These are phyloP conservation scores for Penicillium sp. DNA, from an alignment of 2,329 filamentous ascomycete genomes.

Conservation along the genomic window DNA sequence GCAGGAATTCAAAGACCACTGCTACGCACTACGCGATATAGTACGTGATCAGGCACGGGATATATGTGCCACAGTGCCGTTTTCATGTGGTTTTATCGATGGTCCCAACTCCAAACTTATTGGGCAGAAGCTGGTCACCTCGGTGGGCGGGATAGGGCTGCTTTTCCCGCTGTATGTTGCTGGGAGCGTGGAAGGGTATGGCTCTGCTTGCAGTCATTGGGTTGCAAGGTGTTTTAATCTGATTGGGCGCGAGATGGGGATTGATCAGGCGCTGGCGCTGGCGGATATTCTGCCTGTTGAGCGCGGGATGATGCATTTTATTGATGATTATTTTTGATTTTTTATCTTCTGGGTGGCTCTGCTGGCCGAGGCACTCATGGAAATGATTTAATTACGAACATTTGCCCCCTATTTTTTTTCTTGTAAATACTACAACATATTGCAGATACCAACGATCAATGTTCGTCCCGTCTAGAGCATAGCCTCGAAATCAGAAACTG, in stretches of 20 bases:
- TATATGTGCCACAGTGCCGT: conserved; percentile 37
- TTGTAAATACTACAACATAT: neutral
- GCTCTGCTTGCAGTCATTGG: conserved; percentile 29
- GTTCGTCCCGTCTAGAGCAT: too few species aligned
- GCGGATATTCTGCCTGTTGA: conserved; percentile 26
- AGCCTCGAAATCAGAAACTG: too few species aligned
- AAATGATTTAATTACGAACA: too few species aligned
- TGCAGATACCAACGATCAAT: neutral
- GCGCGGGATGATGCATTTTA: neutral
- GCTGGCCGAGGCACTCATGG: too few species aligned
- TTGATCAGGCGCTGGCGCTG: conserved; percentile 36
- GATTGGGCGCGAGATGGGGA: conserved; percentile 34
- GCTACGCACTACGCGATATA: conserved; percentile 25
- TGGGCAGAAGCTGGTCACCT: conserved; percentile 20
- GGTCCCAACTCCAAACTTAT: conserved; percentile 11
- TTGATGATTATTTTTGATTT: too few species aligned
- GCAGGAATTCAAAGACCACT: conserved; percentile 28
- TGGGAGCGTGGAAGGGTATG: conserved; percentile 27
- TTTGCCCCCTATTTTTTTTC: too few species aligned
- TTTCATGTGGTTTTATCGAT: conserved; percentile 27
- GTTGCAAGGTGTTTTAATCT: conserved; percentile 27
- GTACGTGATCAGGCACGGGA: conserved; percentile 29
- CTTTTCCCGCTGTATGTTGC: conserved; percentile 38
- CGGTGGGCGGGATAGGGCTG: conserved; percentile 30
- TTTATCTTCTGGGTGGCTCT: neutral